Evolutionary conservation across 2,329 filamentous ascomycete species (phyloP), one percentile per base, ranked within the genome.

Genomic region (Colletotrichum musicola): DNA sequence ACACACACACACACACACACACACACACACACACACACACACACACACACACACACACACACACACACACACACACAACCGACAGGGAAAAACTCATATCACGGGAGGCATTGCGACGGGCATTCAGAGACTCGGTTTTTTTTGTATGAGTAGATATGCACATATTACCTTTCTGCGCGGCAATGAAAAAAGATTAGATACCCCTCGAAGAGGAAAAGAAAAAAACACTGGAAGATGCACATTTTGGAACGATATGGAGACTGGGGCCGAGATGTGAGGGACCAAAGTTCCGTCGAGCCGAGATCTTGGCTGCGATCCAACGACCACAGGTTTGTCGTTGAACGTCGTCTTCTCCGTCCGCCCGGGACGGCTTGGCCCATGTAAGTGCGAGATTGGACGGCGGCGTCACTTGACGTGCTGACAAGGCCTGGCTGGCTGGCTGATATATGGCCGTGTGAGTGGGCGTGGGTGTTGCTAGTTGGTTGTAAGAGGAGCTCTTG

Each of bases 61-160:
- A 35, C 27, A 30, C 27, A 30, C 4, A 25, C 22, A 25, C 22
- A 25, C 22, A 10, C 27, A 30, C 30, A 35, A 51, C 44, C 16
- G 14, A 46, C 16, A 18, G 25, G 46, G 40, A 25, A 25, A 25
- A 22, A 65, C n/a, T 35, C 62, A 35, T 14, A 51, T 65, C 49
- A 56, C 51, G 49, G 62, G 56, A 58, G 58, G 67, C 57, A 68
- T 63, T 38, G 63, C 40, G 56, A 68, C 46, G 50, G 50, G 67
- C 53, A 54, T 46, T 59, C 61, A 58, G 55, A 49, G 35, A 69
- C 57, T 53, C 30, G 30, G n/a, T 6, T 35, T 35, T 35, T 35
- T 35, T 51, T 71, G 66, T 66, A 62, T 46, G 65, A 69, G 61
- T 66, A 71, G 56, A 66, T 22, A 44, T 27, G 51, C 50, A 59